These are phyloP conservation scores for Flaveria brownii DNA, from an alignment of 129 eudicot species.

Conservation along the genomic window DNA sequence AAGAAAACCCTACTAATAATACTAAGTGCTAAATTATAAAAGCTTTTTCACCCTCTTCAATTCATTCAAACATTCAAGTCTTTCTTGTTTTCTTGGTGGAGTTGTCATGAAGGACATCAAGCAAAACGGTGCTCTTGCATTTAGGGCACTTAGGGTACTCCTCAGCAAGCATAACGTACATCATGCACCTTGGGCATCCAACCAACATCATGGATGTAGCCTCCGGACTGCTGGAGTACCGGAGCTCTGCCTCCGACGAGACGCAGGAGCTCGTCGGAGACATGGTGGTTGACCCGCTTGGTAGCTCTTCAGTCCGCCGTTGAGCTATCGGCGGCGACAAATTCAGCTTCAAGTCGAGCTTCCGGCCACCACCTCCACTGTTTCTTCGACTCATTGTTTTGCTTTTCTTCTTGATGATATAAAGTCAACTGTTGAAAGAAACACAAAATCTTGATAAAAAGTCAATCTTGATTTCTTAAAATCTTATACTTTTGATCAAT, in stretches of 20 bases:
- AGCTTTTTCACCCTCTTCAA: slow-evolving; percentile 27
- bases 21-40: slow-evolving; percentile 40
- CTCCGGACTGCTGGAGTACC: slow-evolving; percentile 69
- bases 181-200: slow-evolving; percentile 88
- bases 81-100: slow-evolving; percentile 48
- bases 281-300: slow-evolving; percentile 54
- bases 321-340: slow-evolving; percentile 58
- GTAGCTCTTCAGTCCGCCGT: slow-evolving; percentile 44
- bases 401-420: slow-evolving; percentile 12
- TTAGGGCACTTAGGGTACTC: slow-evolving; percentile 83
- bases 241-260: slow-evolving; percentile 52
- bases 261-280: slow-evolving; percentile 73
- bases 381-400: slow-evolving; percentile 57
- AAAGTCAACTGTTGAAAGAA: slow-evolving; percentile 26
- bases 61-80: slow-evolving; percentile 29
- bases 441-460: slow-evolving; percentile 18
- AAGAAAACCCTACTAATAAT: slow-evolving; percentile 25
- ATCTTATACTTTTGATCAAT: slow-evolving; percentile 5
- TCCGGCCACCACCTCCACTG: slow-evolving; percentile 46
- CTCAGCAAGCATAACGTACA: slow-evolving; percentile 87
- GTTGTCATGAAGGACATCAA: slow-evolving; percentile 60
- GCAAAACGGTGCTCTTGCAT: slow-evolving; percentile 91
- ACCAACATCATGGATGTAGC: slow-evolving; percentile 80
- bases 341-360: slow-evolving; percentile 76
- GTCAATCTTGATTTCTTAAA: slow-evolving; percentile 1